Percentiles rank a stretch among this genome's conserved stretches.
Conservation (phyloP, 1,139 yeast species). For the Geotrichum phurueaensis region DNA sequence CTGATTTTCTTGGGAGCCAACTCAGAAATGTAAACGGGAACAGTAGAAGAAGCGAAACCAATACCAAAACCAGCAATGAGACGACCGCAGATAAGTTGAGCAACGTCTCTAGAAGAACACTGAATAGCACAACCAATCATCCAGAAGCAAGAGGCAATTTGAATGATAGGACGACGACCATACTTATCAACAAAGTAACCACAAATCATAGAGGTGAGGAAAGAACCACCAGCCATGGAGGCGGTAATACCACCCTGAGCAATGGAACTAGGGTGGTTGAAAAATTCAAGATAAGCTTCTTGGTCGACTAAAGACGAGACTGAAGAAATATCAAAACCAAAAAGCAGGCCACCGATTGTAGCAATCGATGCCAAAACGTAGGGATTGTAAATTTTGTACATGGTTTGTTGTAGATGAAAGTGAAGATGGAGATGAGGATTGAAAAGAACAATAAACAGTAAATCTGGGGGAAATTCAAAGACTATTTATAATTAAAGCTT, state of each 20-base stretch:
- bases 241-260: conserved; percentile 85
- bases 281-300: conserved; percentile 34
- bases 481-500: too few relatives aligned
- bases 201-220: conserved; percentile 39
- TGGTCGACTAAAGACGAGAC: conserved; percentile 82
- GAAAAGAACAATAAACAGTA: too few relatives aligned
- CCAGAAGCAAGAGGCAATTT: conserved; percentile 69
- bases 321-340: conserved; percentile 91
- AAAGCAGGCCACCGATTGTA: conserved; percentile 91
- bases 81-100: conserved; percentile 66
- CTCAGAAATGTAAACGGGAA: conserved; percentile 73
- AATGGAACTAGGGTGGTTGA: conserved; percentile 37
- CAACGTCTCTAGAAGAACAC: conserved; percentile 64
- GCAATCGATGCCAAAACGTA: conserved; percentile 45
- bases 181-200: conserved; percentile 54
- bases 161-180: conserved; percentile 71
- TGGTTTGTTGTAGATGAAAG: background rate
- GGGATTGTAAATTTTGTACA: conserved; percentile 34
- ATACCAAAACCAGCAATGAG: conserved; percentile 60
- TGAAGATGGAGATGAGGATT: too few relatives aligned
- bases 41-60: conserved; percentile 65
- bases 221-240: conserved; percentile 92
- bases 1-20: conserved; percentile 59
- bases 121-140: conserved; percentile 79
- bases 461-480: too few relatives aligned